Base-by-base conservation (phyloP, 2,329 filamentous ascomycete genomes). In the Didymellaceae sp. region DNA sequence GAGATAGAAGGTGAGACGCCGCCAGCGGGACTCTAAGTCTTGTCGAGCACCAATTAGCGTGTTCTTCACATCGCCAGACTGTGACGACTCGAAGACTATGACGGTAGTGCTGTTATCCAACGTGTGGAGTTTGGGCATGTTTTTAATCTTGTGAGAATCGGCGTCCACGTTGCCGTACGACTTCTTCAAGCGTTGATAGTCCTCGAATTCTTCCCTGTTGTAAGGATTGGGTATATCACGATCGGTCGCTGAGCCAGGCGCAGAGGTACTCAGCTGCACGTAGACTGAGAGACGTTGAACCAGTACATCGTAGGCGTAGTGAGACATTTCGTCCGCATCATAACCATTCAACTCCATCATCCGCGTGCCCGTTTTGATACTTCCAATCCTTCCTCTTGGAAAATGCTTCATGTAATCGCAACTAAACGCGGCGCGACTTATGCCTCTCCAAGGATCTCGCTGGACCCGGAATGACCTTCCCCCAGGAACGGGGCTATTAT, bases 341-440 rank as follows among this genome's bases (percentile, higher is more conserved):
- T 77, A 82, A 26, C 74, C 67, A 58, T 81, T 80, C 35, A 83
- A 62, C 61, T 80, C 78, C 72, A 80, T 77, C 64, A 82, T 75
- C 61, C 77, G 72, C 26, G 66, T 66, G 1, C 45, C 54, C 17
- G 44, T 56, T 14, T 52, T 50, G n/a, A 49, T 46, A 10, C 56
- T 47, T 10, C 52, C 32, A 17, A 68, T 57, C n/a, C 57, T 63
- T 7, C 62, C 40, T 25, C 64, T 68, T 6, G 60, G 55, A 45
- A 78, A 81, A 13, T 74, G 65, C 60, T 78, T 78, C 53, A 82
- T 65, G 61, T 82, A 82, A 60, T 82, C 80, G 53, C 78, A 58
- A 2, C 79, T 78, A 60, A 82, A 82, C 1, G 77, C 75, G 8
- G 77, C 76, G 35, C 78, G 74, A 30, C 72, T 76, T 17, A 82